These are phyloP conservation scores for Barbatosphaeria neglecta DNA, from an alignment of 495 filamentous ascomycete genomes.

Conservation along the genomic window DNA sequence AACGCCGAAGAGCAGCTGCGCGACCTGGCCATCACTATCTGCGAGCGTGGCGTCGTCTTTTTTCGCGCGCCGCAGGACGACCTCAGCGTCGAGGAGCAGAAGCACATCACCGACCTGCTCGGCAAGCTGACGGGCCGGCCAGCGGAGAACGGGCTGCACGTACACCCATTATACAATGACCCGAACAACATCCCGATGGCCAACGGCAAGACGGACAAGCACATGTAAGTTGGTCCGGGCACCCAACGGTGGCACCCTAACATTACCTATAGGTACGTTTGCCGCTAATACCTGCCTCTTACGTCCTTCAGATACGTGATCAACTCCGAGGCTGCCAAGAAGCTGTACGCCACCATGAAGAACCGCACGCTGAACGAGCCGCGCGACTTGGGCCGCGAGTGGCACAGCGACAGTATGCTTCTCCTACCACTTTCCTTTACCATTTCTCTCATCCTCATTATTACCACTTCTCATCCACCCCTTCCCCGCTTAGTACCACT, in stretches of 20 bases:
- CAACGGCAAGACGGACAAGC: conserved; percentile 24
- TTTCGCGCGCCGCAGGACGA: conserved; percentile 56
- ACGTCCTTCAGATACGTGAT: conserved; percentile 25
- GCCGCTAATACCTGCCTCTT: background rate
- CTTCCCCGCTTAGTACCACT: background rate
- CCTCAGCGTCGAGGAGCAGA: conserved; percentile 35
- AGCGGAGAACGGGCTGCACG: conserved; percentile 49
- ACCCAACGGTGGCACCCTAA: too few species aligned
- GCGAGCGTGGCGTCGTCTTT: conserved; percentile 69
- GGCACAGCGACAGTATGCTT: conserved; percentile 31
- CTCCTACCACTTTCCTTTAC: too few species aligned
- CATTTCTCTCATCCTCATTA: too few species aligned
- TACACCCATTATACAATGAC: conserved; percentile 48
- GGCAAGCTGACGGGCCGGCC: conserved; percentile 55
- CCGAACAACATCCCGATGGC: conserved; percentile 29
- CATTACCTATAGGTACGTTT: background rate
- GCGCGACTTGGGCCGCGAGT: conserved; percentile 25
- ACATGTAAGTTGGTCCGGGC: conserved; percentile 21
- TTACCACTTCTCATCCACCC: background rate
- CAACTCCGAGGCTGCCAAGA: conserved; percentile 33
- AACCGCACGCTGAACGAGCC: conserved; percentile 16
- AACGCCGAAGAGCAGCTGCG: conserved; percentile 56
- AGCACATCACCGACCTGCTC: conserved; percentile 50
- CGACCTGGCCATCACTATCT: conserved; percentile 63
- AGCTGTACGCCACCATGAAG: conserved; percentile 32